phyloP scores from a whole-genome alignment of 164 flowering plant species.

The Nymphaea thermarum region DNA sequence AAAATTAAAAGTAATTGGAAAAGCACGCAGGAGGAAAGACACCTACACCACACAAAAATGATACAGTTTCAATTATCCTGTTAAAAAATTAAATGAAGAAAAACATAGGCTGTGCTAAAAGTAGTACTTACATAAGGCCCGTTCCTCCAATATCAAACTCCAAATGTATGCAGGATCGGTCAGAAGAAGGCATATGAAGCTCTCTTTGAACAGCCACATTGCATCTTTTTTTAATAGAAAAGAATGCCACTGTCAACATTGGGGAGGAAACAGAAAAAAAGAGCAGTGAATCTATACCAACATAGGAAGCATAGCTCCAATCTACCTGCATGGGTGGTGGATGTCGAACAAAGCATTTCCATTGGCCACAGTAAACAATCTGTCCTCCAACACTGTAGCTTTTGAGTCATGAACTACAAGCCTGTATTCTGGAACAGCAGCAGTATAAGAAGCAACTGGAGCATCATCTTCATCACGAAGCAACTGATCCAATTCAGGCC shows the following conservation, averaged over 20 bases:
- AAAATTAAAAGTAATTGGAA: too few relatives aligned
- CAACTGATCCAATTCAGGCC: constrained; percentile 73
- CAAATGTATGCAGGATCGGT: constrained; percentile 88
- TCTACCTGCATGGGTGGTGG: constrained; percentile 92
- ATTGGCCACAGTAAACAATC: constrained; percentile 25
- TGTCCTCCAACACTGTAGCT: constrained; percentile 17
- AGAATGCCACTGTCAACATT: not conserved
- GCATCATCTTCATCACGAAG: constrained; percentile 61
- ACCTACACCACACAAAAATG: too few relatives aligned
- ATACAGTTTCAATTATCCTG: not conserved
- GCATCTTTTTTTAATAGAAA: constrained; percentile 21
- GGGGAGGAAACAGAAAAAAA: not conserved
- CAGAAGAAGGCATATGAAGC: constrained; percentile 81
- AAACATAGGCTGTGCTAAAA: not conserved
- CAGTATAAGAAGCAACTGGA: constrained; percentile 47
- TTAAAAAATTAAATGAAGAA: not conserved
- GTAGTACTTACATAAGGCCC: constrained; percentile 49
- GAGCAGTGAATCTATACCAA: not conserved
- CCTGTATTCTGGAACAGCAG: constrained; percentile 65
- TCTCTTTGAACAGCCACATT: constrained; percentile 69
- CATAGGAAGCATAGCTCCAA: not conserved
- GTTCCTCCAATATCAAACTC: constrained; percentile 78
- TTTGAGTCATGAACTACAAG: constrained; percentile 48
- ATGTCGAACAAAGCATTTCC: constrained; percentile 53
- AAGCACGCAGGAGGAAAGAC: too few relatives aligned